Conservation (phyloP, 768 basidiomycete genomes). For the Termitomyces heimii region DNA sequence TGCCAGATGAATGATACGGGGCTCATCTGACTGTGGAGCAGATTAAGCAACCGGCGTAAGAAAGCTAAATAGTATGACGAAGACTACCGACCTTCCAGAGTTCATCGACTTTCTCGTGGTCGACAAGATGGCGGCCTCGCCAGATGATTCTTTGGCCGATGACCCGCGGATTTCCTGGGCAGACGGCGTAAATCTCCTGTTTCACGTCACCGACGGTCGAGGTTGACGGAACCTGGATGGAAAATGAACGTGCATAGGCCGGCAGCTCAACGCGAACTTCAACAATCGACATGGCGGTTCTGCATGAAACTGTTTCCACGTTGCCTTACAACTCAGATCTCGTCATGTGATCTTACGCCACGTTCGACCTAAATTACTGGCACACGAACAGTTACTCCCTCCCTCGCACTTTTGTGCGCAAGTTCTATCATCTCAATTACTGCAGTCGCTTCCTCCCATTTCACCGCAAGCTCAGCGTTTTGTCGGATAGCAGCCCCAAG, state of each 20-base stretch:
- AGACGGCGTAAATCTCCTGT: constrained; percentile 51
- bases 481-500: constrained; percentile 57
- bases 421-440: constrained; percentile 78
- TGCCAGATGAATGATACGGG: constrained; percentile 64
- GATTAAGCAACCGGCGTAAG: constrained; percentile 7
- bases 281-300: constrained; percentile 32
- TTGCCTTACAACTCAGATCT: constrained; percentile 5
- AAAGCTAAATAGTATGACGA: constrained; percentile 8
- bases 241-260: constrained; percentile 65
- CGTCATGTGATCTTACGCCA: constrained; percentile 8
- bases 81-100: constrained; percentile 59
- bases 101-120: constrained; percentile 58
- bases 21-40: constrained; percentile 45
- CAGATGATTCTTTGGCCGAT: constrained; percentile 77
- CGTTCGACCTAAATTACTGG: constrained; percentile 7
- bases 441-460: constrained; percentile 65
- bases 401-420: constrained; percentile 58
- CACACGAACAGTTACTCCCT: constrained; percentile 39
- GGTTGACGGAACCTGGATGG: constrained; percentile 38
- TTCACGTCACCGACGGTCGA: constrained; percentile 62
- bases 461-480: constrained; percentile 49
- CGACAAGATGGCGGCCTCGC: constrained; percentile 60
- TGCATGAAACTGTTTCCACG: constrained; percentile 16
- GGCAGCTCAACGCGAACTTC: constrained; percentile 69
- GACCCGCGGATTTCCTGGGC: constrained; percentile 57